Conservation (phyloP, 768 basidiomycete genomes). For the Boletus rex-veris region DNA sequence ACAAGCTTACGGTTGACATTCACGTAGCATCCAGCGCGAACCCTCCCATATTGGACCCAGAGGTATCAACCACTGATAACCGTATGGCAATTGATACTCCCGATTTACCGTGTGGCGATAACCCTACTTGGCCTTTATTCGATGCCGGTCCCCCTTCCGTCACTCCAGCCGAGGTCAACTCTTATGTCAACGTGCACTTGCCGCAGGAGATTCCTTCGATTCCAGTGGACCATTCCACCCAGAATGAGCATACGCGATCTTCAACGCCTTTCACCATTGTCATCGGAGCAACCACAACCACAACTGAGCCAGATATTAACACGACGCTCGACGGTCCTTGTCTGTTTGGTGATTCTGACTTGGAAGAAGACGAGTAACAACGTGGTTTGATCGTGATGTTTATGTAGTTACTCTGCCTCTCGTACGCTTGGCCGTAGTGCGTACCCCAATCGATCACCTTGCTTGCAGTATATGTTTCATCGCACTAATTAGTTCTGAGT, state of each 20-base stretch:
- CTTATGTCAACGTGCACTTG: neutral
- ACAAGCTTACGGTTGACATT: neutral
- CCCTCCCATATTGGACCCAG: neutral
- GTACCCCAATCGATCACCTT: neutral
- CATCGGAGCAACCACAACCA: neutral
- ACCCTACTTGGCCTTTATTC: neutral
- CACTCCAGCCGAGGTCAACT: neutral
- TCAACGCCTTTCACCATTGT: neutral
- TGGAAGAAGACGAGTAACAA: constrained; percentile 25
- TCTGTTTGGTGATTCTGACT: constrained; percentile 30
- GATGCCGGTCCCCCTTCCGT: neutral
- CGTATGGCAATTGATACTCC: neutral
- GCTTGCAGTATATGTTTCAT: neutral
- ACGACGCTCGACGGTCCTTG: constrained; percentile 24
- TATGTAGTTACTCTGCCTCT: neutral
- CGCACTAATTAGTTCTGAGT: too few relatives aligned
- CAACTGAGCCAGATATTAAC: constrained; percentile 1
- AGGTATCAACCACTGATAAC: neutral
- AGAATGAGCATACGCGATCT: neutral
- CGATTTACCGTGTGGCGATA: neutral
- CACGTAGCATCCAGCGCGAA: neutral
- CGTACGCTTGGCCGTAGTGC: neutral
- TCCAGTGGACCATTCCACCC: neutral
- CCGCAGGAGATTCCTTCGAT: neutral
- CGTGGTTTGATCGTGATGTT: neutral